Base-by-base conservation (phyloP, 2,329 filamentous ascomycete genomes). In the Scedosporium aurantiacum region DNA sequence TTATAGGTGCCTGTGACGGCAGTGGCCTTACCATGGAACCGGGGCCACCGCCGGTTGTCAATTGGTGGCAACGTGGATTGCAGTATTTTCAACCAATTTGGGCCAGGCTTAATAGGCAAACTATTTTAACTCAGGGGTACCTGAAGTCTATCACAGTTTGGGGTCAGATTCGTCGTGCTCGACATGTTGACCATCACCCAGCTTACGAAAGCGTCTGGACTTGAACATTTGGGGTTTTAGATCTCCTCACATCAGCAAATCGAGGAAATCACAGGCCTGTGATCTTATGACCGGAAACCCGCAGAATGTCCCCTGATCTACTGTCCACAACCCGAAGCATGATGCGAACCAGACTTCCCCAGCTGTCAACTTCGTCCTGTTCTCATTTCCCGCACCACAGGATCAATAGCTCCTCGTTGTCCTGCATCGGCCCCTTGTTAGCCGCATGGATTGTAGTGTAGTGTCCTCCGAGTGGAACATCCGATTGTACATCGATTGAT, bases 181-280 rank as follows among this genome's bases (percentile, higher is more conserved):
- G 3, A 32, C 28, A 32, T 10, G 28, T 10, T 37, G 32, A 37
- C 32, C 32, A 10, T 10, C 32, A 4, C 10, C 32, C 32, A 37
- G 32, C 32, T 37, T 7, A 47, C 43, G 21, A 23, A 47, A 47
- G n/a, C 10, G 32, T 37, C 32, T 12, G 32, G 43, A 21, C n/a
- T 47, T 16, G 41, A 3, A 18, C n/a, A 45, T 12, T 5, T 16
- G 43, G 43, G 14, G 21, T 47, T 23, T n/a, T 18, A 27, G 50
- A 54, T 54, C 50, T 54, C 23, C 50, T 23, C 50, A 54, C 50
- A 54, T 54, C 50, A 54, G 50, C 12, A 54, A 54, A 54, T 54
- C 50, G 47, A 54, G 23, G 12, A 54, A 23, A 54, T 54, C 50
- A 54, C 50, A 18, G 18, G 18, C 12, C 12, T 54, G 5, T 23